Base-by-base conservation (phyloP, 1,139 yeast species). In the Pichia sp. region DNA sequence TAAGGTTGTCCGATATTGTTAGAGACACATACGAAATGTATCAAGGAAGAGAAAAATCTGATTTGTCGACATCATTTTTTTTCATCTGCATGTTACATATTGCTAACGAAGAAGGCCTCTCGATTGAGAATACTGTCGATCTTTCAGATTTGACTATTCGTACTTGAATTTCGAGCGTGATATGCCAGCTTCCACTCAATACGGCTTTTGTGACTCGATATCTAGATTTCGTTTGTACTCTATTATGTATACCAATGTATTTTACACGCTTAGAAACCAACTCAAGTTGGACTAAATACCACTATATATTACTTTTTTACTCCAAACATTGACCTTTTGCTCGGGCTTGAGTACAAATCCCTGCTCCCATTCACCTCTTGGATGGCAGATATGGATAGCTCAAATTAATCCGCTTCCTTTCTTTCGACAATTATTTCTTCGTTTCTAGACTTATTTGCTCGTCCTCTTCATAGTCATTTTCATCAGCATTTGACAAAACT, bases 91-190 rank as follows among this genome's bases (percentile, higher is more conserved):
- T 88, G 56, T 71, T 89, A 40, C 97, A 90, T 70, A 74, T 90
- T 59, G 96, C 97, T 9, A 90, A 90, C 65, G 97, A 90, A 64
- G 88, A 89, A 63, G 93, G 93, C 0, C 72, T 90, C 45, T 68
- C 74, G 2, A 79, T 93, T n/a, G 70, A 75, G 18, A 76, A 82
- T 56, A 82, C 74, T 39, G 81, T 76, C 0, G 70, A 72, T 28
- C 75, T 79, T 59, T 78, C 77, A 46, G 93, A 89, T 64, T 70
- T 89, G 51, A 66, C 62, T 34, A 80, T 83, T 46, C 51, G 39
- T 19, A n/a, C 48, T 3, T 34, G 37, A 34, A 9, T 34, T 12
- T 4, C n/a, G 18, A 34, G 3, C 16, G 16, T 12, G 16, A 12
- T 31, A 2, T 9, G 9, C 28, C 28, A 6, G 28, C 9, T 25